Evolutionary conservation across 2,329 filamentous ascomycete species (phyloP).

Genomic region (Microcera coccophila): DNA sequence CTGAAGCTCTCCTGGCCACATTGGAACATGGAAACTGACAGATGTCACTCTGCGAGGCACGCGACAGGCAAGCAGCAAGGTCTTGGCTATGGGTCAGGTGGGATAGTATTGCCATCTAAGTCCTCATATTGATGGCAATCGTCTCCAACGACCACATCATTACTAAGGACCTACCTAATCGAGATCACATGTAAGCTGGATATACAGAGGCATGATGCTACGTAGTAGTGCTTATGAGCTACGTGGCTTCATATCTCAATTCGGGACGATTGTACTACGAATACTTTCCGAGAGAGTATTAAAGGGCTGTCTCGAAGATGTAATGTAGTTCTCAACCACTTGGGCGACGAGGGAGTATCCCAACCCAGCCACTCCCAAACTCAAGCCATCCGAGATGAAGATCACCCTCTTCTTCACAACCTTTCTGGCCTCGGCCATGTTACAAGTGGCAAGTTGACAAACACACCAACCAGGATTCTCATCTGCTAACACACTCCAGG

Average conservation of each 20-base stretch:
- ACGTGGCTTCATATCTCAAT: background rate
- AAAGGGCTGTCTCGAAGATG: background rate
- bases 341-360: background rate
- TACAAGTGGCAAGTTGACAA: background rate
- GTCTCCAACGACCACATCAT: too few relatives aligned
- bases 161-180: too few relatives aligned
- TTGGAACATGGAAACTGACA: too few relatives aligned
- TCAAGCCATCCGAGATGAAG: background rate
- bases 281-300: background rate
- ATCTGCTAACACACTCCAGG: background rate
- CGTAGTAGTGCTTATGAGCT: background rate
- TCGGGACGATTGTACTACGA: background rate
- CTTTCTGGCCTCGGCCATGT: background rate
- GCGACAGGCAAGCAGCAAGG: too few relatives aligned
- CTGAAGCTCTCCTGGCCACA: too few relatives aligned
- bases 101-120: too few relatives aligned
- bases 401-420: background rate
- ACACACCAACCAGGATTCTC: background rate
- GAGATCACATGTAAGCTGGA: too few relatives aligned
- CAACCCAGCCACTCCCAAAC: background rate
- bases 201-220: background rate
- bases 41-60: too few relatives aligned
- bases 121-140: too few relatives aligned
- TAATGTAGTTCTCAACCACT: background rate
- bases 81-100: too few relatives aligned